Evolutionary conservation across 1,284 basidiomycete species (phyloP).

Genomic region (Boletus smithii): DNA sequence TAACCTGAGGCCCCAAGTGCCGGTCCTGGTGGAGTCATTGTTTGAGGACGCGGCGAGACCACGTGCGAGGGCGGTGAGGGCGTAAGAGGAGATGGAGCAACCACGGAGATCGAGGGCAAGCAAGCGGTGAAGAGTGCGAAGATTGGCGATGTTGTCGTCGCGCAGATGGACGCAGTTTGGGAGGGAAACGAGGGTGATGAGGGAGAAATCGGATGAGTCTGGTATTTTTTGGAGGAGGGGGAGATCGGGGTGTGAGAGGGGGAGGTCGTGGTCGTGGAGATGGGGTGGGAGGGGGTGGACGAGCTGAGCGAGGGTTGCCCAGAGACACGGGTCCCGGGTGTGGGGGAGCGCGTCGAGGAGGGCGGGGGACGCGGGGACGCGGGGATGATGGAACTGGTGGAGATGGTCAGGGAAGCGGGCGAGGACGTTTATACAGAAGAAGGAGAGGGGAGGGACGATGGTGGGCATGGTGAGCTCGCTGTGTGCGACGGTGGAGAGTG

Average conservation of each 20-base stretch:
- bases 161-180: slow-evolving; percentile 48
- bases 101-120: slow-evolving; percentile 58
- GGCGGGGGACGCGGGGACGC: slow-evolving; percentile 36
- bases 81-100: slow-evolving; percentile 50
- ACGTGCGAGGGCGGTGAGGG: slow-evolving; percentile 44
- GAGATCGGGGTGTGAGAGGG: slow-evolving; percentile 52
- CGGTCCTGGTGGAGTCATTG: slow-evolving; percentile 17
- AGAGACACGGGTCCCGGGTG: slow-evolving; percentile 52
- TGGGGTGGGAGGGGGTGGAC: slow-evolving; percentile 48
- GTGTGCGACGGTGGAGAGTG: not conserved
- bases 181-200: slow-evolving; percentile 61
- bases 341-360: slow-evolving; percentile 14
- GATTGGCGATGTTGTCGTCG: slow-evolving; percentile 49
- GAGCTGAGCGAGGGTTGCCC: slow-evolving; percentile 59
- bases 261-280: slow-evolving; percentile 44
- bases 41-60: slow-evolving; percentile 20
- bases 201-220: slow-evolving; percentile 50
- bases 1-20: slow-evolving; percentile 43
- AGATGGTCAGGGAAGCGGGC: slow-evolving; percentile 39
- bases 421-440: slow-evolving; percentile 40
- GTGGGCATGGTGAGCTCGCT: slow-evolving; percentile 6
- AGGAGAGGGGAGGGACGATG: slow-evolving; percentile 39
- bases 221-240: slow-evolving; percentile 57
- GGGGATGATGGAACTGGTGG: slow-evolving; percentile 29
- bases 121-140: slow-evolving; percentile 52